Base-by-base conservation (phyloP, 2,329 filamentous ascomycete species). In the Diaporthe nobilis region DNA sequence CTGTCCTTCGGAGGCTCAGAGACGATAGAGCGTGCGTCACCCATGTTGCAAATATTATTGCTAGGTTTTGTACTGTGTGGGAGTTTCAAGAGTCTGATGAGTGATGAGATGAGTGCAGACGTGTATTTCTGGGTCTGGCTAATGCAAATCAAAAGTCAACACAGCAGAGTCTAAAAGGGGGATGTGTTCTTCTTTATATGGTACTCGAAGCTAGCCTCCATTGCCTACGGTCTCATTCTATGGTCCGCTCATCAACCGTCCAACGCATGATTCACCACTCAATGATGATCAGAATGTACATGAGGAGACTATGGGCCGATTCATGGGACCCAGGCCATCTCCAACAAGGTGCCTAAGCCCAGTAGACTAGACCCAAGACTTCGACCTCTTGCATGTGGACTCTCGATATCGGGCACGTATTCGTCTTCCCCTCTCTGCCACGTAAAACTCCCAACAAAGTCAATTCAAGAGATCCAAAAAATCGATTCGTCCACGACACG, bases 21-120 rank as follows among this genome's bases (percentile, higher is more conserved):
- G 58, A 51, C n/a, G 42, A 75, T 75, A 28, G 61, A 70, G 42
- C 76, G 74, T 39, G 71, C 67, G 74, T 77, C 76, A 74, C 76
- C 76, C 76, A 77, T 77, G n/a, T 68, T 76, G 76, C 22, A 57
- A 34, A 44, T 60, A 25, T 47, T 44, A 42, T 39, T 72, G 31
- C 4, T 34, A 3, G 37, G 1, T 72, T 15, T 9, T 15, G 31
- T 42, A 15, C 22, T 25, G 42, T 34, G 37, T 22, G 6, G 28
- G 34, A 10, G 4, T 70, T 17, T 39, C 4, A 22, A 15, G 8
- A n/a, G 37, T 4, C 4, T 53, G n/a, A 37, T 53, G 15, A 51
- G 13, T 25, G 28, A 12, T 68, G 34, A 15, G 9, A 22, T 37
- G 31, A 53, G n/a, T 25, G 31, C 17, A 15, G 31, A 39, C 7